These are phyloP conservation scores for Puccinia coronata DNA, from an alignment of 1,284 basidiomycete species.

Conservation along the genomic window DNA sequence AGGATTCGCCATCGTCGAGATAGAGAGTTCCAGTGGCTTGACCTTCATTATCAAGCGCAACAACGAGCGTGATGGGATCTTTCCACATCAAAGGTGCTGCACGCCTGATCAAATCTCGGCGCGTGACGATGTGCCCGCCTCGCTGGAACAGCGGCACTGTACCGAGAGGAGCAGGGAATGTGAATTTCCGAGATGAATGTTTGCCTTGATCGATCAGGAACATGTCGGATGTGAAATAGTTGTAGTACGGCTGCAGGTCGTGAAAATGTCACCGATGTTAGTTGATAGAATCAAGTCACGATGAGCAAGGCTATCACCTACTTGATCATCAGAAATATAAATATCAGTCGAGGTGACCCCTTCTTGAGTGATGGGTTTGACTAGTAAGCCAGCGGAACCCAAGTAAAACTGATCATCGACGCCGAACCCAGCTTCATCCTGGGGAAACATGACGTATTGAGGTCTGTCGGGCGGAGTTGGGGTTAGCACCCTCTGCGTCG, in stretches of 20 bases:
- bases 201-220: slow-evolving; percentile 22
- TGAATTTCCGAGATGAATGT: slow-evolving; percentile 64
- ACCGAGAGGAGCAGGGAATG: slow-evolving; percentile 73
- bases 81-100: slow-evolving; percentile 82
- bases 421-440: slow-evolving; percentile 77
- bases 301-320: slow-evolving; percentile 54
- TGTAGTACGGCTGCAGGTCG: slow-evolving; percentile 77
- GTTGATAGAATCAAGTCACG: not conserved
- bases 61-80: slow-evolving; percentile 89
- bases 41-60: slow-evolving; percentile 72
- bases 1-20: slow-evolving; percentile 90
- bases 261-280: not conserved
- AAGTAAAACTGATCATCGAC: slow-evolving; percentile 95
- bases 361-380: slow-evolving; percentile 83
- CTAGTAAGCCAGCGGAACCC: slow-evolving; percentile 81
- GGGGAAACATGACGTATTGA: slow-evolving; percentile 89
- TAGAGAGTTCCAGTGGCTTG: slow-evolving; percentile 81
- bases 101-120: slow-evolving; percentile 81
- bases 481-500: not conserved
- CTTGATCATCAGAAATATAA: slow-evolving; percentile 86
- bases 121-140: slow-evolving; percentile 86
- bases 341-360: slow-evolving; percentile 72
- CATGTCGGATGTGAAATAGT: slow-evolving; percentile 70
- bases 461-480: slow-evolving; percentile 65
- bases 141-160: slow-evolving; percentile 82